Conservation (phyloP, 257 asterid genomes). For the Coffea canephora region DNA sequence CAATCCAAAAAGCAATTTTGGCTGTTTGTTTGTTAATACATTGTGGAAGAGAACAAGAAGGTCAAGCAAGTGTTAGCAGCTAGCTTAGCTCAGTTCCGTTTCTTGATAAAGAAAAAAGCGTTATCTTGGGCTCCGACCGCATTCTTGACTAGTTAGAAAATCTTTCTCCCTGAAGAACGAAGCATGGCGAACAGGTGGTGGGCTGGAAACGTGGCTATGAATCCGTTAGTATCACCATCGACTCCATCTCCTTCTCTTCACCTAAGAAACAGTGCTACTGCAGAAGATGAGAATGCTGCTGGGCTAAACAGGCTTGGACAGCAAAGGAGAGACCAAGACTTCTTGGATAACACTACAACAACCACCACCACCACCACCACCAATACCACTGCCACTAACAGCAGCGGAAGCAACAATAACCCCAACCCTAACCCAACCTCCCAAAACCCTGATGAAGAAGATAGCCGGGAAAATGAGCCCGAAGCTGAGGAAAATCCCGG, state of each 20-base stretch:
- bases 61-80: not conserved
- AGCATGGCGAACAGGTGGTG: conserved; percentile 79
- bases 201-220: conserved; percentile 62
- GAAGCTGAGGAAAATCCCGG: conserved; percentile 40
- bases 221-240: conserved; percentile 44
- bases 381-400: conserved; percentile 25
- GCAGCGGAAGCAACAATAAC: conserved; percentile 38
- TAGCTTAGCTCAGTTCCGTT: not conserved
- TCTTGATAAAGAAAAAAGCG: not conserved
- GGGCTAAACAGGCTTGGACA: conserved; percentile 20
- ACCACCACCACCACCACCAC: conserved; percentile 17
- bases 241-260: conserved; percentile 42
- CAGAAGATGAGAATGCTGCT: conserved; percentile 33
- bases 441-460: conserved; percentile 41
- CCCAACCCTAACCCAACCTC: conserved; percentile 24
- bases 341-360: conserved; percentile 17
- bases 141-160: conserved; percentile 3
- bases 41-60: conserved; percentile 8
- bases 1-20: conserved; percentile 25
- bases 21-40: conserved; percentile 22
- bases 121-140: not conserved
- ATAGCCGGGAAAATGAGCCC: conserved; percentile 25
- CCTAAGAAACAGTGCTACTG: conserved; percentile 29
- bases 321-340: conserved; percentile 33
- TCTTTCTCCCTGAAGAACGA: conserved; percentile 23